Evolutionary conservation across 169 alveolate genomes (phyloP).

Genomic region (Plasmodium billcollinsi): DNA sequence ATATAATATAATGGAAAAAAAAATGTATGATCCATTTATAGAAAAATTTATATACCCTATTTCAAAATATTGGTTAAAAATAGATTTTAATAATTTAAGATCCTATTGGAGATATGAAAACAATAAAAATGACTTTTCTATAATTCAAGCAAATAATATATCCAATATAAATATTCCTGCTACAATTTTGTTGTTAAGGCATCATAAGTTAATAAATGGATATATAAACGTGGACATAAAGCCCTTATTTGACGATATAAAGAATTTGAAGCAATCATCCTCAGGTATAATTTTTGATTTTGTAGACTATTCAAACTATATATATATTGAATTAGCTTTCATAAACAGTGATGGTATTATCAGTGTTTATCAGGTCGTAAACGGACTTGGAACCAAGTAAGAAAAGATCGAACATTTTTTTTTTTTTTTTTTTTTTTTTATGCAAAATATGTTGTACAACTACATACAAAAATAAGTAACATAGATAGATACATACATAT

Average conservation of each 20-base stretch:
- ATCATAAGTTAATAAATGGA: constrained; percentile 58
- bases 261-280: constrained; percentile 29
- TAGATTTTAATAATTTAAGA: constrained; percentile 38
- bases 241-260: constrained; percentile 5
- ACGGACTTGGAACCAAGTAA: constrained; percentile 16
- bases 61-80: constrained; percentile 65
- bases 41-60: constrained; percentile 72
- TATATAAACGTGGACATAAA: constrained; percentile 50
- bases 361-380: constrained; percentile 9
- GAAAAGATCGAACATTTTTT: neutral
- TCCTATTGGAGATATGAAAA: constrained; percentile 56
- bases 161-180: constrained; percentile 24
- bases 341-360: constrained; percentile 16
- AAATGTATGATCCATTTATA: constrained; percentile 65
- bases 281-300: constrained; percentile 64
- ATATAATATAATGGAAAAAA: constrained; percentile 53
- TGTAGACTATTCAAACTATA: constrained; percentile 41
- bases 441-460: neutral
- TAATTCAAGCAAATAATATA: constrained; percentile 26
- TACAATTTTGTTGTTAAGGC: constrained; percentile 44
- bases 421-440: neutral
- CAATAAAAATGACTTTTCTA: constrained; percentile 36
- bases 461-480: neutral
- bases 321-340: constrained; percentile 39
- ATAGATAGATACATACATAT: neutral